Evolutionary conservation across 768 basidiomycete species (phyloP), one percentile per base, ranked within the genome.

Genomic region (Pseudohyphozyma bogoriensis): DNA sequence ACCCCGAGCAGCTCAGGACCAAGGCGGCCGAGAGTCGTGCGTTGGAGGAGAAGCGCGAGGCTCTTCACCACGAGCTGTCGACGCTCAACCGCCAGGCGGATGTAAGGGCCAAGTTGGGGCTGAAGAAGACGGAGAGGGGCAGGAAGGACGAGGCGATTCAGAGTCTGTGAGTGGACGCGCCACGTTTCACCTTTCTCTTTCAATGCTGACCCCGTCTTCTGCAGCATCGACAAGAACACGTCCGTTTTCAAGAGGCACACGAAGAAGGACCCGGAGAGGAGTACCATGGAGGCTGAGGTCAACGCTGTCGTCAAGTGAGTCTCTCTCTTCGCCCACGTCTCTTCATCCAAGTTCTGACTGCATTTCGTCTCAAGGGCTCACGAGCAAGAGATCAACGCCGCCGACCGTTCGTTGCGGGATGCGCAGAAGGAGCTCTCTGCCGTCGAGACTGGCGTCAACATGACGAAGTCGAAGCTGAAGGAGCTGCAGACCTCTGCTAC

Each of bases 31-130:
- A 46, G 8, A 31, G 29, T 5, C 46, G 46, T 28, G 11, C 50
- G 29, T 75, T 88, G 52, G 89, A 96, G 61, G 82, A 82, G 37
- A 78, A 77, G 50, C 77, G 85, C 53, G 89, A 92, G 22, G 71
- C 72, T 24, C 75, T 93, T 61, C 87, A 84, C 56, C 65, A 73
- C 0, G 92, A 95, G 62, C 77, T 91, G 44, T 78, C 81, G 35
- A 74, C 78, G 2, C 74, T 95, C 67, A 89, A 82, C 66, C 68
- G 81, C 47, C 90, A 96, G 71, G 85, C 87, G 0, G 86, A 91
- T 56, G 77, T 82, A 1, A 78, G 93, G 46, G 89, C 91, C 3
- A 85, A 82, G 67, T 72, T 96, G 55, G 82, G 85, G 42, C 69
- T 93, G 63, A 86, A 88, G 70, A 77, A 83, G 60, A 76, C 76